These are phyloP conservation scores for Wickerhamiella pararugosa DNA, from an alignment of 1,139 yeast species.

Conservation along the genomic window DNA sequence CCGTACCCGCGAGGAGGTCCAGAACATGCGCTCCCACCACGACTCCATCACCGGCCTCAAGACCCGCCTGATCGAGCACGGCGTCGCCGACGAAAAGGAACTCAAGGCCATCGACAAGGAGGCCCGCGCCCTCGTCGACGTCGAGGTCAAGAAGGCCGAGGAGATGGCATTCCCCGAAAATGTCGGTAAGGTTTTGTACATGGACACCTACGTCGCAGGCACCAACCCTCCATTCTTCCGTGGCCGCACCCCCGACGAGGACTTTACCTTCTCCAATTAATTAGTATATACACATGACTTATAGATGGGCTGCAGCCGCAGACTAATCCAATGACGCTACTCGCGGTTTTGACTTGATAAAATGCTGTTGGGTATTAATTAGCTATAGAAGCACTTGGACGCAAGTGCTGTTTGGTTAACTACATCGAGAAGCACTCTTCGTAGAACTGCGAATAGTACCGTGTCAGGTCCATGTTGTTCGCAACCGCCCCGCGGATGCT, in stretches of 20 bases:
- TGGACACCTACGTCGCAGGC: conserved; percentile 93
- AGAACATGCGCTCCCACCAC: conserved; percentile 96
- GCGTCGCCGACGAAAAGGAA: conserved; percentile 85
- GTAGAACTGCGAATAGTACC: conserved; percentile 27
- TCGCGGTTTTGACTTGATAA: neutral
- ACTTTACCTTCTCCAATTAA: conserved; percentile 21
- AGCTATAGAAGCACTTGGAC: neutral
- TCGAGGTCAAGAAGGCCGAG: conserved; percentile 88
- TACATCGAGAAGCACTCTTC: conserved; percentile 28
- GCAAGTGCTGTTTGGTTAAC: neutral
- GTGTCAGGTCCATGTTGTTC: conserved; percentile 17
- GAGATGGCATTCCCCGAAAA: conserved; percentile 93
- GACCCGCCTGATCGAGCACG: conserved; percentile 65
- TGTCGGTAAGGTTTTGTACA: conserved; percentile 83
- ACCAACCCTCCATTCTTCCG: conserved; percentile 83
- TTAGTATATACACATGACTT: neutral
- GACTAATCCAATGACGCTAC: neutral
- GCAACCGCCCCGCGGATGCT: conserved; percentile 25
- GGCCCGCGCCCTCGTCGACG: conserved; percentile 89
- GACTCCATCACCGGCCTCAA: conserved; percentile 97
- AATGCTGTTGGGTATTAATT: neutral
- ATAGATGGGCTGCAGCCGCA: neutral
- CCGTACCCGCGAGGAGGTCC: conserved; percentile 99
- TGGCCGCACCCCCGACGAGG: conserved; percentile 90
- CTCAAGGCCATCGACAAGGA: conserved; percentile 87